These are phyloP conservation scores for Pyrus bretschneideri DNA, from an alignment of 306 rosid species.

Conservation along the genomic window DNA sequence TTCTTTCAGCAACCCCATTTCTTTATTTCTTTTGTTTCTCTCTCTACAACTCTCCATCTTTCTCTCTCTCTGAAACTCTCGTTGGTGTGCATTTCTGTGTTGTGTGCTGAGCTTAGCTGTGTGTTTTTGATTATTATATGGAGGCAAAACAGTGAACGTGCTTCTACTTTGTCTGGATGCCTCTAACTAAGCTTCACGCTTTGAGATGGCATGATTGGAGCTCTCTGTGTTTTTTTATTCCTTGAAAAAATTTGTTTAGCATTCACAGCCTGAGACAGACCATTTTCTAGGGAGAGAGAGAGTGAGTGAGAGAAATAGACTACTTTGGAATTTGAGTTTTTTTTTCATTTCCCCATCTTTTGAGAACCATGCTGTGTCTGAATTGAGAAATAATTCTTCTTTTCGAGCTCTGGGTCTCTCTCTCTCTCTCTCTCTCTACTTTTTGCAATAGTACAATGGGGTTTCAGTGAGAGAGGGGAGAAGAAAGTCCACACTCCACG, in stretches of 20 bases:
- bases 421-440: background rate
- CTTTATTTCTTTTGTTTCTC: background rate
- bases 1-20: constrained; percentile 18
- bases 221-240: constrained; percentile 29
- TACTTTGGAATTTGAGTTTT: constrained; percentile 64
- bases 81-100: constrained; percentile 27
- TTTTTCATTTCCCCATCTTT: constrained; percentile 51
- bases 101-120: constrained; percentile 56
- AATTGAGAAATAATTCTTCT: constrained; percentile 26
- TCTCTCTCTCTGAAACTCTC: background rate
- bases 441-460: constrained; percentile 17
- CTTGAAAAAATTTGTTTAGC: constrained; percentile 19
- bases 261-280: constrained; percentile 35
- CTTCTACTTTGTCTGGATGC: constrained; percentile 51
- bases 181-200: constrained; percentile 58
- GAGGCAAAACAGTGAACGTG: constrained; percentile 60
- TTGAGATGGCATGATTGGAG: constrained; percentile 46
- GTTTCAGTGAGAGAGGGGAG: constrained; percentile 19
- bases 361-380: constrained; percentile 79
- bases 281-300: constrained; percentile 32
- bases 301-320: constrained; percentile 18
- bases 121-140: constrained; percentile 52
- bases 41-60: background rate
- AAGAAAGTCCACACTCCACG: background rate
- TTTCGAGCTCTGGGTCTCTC: constrained; percentile 39